These are phyloP conservation scores for Blastomyces parvus DNA, from an alignment of 2,329 filamentous ascomycete genomes.

Conservation along the genomic window DNA sequence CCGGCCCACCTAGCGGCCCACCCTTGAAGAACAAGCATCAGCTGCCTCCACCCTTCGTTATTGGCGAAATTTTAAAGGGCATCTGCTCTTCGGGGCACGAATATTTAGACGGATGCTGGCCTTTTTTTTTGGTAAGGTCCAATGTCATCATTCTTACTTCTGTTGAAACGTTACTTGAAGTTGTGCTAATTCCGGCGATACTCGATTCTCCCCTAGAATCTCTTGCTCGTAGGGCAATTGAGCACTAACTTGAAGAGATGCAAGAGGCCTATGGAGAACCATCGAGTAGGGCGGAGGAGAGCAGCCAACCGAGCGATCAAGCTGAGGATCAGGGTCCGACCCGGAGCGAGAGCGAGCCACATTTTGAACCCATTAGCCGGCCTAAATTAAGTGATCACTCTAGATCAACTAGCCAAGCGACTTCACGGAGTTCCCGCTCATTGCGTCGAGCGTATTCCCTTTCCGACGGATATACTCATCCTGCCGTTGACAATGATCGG, in stretches of 20 bases:
- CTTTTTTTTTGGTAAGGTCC: background rate
- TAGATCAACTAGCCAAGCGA: constrained; percentile 2
- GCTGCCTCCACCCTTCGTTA: background rate
- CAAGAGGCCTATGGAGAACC: background rate
- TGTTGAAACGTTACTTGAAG: background rate
- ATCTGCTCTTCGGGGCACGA: background rate
- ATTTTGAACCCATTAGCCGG: constrained; percentile 8
- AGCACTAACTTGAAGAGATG: background rate
- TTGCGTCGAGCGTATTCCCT: constrained; percentile 12
- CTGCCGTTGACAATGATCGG: constrained; percentile 21
- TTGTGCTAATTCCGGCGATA: background rate
- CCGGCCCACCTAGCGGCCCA: background rate
- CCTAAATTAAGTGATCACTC: background rate
- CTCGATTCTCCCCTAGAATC: background rate
- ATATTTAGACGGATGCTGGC: background rate
- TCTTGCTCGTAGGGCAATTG: background rate
- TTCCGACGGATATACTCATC: constrained; percentile 14
- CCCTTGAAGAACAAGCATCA: background rate
- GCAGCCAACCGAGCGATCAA: background rate
- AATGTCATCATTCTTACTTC: background rate
- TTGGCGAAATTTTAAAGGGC: background rate
- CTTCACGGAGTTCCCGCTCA: constrained; percentile 8
- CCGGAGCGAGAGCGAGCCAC: background rate
- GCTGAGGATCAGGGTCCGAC: background rate
- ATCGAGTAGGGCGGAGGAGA: background rate